Evolutionary conservation across 2,329 filamentous ascomycete species (phyloP).

Genomic region (Paecilomyces fulvus): DNA sequence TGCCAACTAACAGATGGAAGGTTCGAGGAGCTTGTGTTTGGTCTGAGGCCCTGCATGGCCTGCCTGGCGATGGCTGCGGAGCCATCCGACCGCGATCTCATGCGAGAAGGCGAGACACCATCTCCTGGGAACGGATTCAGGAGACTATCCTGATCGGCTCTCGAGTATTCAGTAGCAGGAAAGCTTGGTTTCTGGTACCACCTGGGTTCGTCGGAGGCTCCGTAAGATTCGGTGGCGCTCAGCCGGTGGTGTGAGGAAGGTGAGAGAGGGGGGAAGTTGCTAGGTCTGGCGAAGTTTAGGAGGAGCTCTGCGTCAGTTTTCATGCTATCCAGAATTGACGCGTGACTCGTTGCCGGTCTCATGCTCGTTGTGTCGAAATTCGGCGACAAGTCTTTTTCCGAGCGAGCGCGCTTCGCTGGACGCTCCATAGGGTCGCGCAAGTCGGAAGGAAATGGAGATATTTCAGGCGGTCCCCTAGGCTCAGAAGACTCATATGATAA

Average conservation of each 20-base stretch:
- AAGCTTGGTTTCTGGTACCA: conserved; percentile 15
- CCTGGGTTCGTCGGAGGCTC: conserved; percentile 14
- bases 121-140: conserved; percentile 8
- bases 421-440: conserved; percentile 32
- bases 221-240: conserved; percentile 23
- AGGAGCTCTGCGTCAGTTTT: conserved; percentile 42
- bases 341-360: conserved; percentile 22
- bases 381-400: conserved; percentile 45
- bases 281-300: conserved; percentile 36
- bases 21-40: conserved; percentile 31
- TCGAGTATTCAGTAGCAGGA: conserved; percentile 8
- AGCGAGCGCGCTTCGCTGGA: conserved; percentile 53
- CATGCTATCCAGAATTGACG: conserved; percentile 30
- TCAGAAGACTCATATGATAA: conserved; percentile 24
- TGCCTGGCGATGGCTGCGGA: conserved; percentile 31
- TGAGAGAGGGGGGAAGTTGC: conserved; percentile 21
- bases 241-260: conserved; percentile 17
- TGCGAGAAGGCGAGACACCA: conserved; percentile 23
- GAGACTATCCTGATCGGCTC: conserved; percentile 11
- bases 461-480: conserved; percentile 14
- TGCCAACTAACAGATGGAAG: conserved; percentile 27
- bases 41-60: conserved; percentile 24
- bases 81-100: conserved; percentile 36
- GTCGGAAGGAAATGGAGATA: conserved; percentile 22
- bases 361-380: conserved; percentile 18